Evolutionary conservation across 345 rosid species (phyloP), one percentile per base, ranked within the genome.

Genomic region (Pistacia integerrima): DNA sequence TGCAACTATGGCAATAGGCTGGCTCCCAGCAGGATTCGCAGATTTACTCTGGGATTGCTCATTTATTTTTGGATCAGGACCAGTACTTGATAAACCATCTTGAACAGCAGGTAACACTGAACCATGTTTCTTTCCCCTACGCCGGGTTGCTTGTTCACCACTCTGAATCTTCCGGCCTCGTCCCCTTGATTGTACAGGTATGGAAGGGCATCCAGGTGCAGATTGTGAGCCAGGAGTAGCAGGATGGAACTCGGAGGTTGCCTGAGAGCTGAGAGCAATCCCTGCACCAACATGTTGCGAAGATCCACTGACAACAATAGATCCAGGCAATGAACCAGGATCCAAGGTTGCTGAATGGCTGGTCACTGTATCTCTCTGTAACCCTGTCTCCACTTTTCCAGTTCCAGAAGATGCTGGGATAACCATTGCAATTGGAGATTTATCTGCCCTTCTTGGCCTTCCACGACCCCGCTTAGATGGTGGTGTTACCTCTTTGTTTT

Each of bases 401-500:
- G 59, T 51, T 82, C 75, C 87, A 80, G 78, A 41, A 76, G 85
- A 70, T 35, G 74, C 80, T 67, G 85, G 70, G 60, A 68, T 64
- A 58, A 77, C 60, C 74, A 74, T 58, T 1, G 81, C 74, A 58
- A 82, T 52, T 8, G 85, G 89, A 81, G 90, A 73, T 80, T 79
- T 90, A 67, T 87, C 92, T 10, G 81, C 89, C 84, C 94, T 88
- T 80, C 90, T 88, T 38, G 98, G 98, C 81, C 98, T 91, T 74
- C 98, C 98, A 83, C 98, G 94, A 25, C 98, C 97, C 70, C 98
- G 85, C 83, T 91, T 94, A 55, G 91, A 80, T 75, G 98, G 96
- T 62, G 90, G 90, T 54, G 90, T 91, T 72, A 79, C 87, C 76
- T 94, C 92, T 61, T 84, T 85, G 78, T 58, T 80, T 78, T 77